Percentiles rank a stretch among this genome's conserved stretches.
Conservation (phyloP, 192 early-diverging fungal genomes). For the Coemansia sp. region DNA sequence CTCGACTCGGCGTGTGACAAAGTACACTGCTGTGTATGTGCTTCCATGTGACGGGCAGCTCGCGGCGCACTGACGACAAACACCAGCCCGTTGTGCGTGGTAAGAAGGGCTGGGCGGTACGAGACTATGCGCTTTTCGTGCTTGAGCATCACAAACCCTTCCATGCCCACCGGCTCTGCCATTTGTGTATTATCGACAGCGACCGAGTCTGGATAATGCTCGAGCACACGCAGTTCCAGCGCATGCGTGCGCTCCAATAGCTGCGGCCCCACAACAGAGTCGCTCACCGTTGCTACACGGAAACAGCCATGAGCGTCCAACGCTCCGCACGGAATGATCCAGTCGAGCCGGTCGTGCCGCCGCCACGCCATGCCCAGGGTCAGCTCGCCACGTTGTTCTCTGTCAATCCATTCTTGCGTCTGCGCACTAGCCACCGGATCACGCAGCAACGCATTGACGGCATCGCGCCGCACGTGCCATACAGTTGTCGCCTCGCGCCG, state of each 20-base stretch:
- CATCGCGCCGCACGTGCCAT: slow-evolving; percentile 44
- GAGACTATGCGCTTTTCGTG: slow-evolving; percentile 27
- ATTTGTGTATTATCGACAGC: slow-evolving; percentile 7
- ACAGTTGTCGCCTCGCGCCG: slow-evolving; percentile 42
- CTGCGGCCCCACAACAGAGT: slow-evolving; percentile 31
- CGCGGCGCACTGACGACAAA: slow-evolving; percentile 44
- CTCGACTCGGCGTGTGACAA: too few relatives aligned
- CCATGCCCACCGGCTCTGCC: slow-evolving; percentile 33
- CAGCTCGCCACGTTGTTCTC: slow-evolving; percentile 27
- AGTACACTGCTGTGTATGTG: slow-evolving; percentile 11
- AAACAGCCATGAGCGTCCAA: slow-evolving; percentile 14
- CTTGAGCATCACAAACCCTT: slow-evolving; percentile 49
- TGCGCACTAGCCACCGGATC: slow-evolving; percentile 26
- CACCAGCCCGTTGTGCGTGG: slow-evolving; percentile 35
- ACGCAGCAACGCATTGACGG: slow-evolving; percentile 21
- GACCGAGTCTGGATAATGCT: slow-evolving; percentile 43
- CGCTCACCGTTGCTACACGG: slow-evolving; percentile 14
- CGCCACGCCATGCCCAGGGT: slow-evolving; percentile 51
- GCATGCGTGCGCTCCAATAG: slow-evolving; percentile 39
- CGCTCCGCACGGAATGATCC: slow-evolving; percentile 43
- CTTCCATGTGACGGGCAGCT: slow-evolving; percentile 33
- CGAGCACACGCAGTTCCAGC: slow-evolving; percentile 40
- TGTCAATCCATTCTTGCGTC: slow-evolving; percentile 37
- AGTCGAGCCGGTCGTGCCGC: slow-evolving; percentile 37
- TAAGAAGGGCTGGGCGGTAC: slow-evolving; percentile 34